These are phyloP conservation scores for Nannochloris sp. DNA, from an alignment of 139 green algal genomes.

Conservation along the genomic window DNA sequence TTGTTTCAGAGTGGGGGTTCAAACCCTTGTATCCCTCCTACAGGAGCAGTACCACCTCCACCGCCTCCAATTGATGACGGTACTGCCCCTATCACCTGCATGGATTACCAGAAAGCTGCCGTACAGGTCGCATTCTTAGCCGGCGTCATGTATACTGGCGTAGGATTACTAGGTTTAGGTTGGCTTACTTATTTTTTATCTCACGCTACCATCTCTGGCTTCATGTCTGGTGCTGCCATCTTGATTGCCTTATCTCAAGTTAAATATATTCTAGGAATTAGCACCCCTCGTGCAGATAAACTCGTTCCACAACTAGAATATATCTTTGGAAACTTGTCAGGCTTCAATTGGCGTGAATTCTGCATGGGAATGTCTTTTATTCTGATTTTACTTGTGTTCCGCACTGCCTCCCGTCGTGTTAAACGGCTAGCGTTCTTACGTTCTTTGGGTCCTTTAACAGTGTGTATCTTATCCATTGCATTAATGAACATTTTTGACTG, in stretches of 20 bases:
- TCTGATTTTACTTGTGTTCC: conserved; percentile 31
- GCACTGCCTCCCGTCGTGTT: neutral
- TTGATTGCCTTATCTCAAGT: conserved; percentile 46
- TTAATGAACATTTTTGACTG: conserved; percentile 41
- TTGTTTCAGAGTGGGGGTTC: neutral
- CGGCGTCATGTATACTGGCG: conserved; percentile 55
- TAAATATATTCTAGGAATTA: conserved; percentile 44
- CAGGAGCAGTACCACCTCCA: conserved; percentile 11
- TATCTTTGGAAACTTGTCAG: conserved; percentile 13
- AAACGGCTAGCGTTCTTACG: conserved; percentile 29
- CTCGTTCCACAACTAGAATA: conserved; percentile 21
- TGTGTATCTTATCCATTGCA: conserved; percentile 43
- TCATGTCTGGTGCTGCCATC: conserved; percentile 82
- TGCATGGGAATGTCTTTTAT: conserved; percentile 44
- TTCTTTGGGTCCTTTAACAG: conserved; percentile 41
- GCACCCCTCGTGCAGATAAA: conserved; percentile 29
- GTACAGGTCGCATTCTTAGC: conserved; percentile 69
- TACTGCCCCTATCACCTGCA: conserved; percentile 6
- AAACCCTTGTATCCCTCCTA: neutral
- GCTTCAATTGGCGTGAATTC: conserved; percentile 37
- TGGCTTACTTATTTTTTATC: conserved; percentile 82
- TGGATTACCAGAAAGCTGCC: conserved; percentile 34
- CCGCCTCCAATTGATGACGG: neutral
- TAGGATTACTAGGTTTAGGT: conserved; percentile 70
- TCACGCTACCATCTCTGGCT: conserved; percentile 75